Base-by-base conservation (phyloP, 768 basidiomycete genomes). In the Termitomyces sp. region DNA sequence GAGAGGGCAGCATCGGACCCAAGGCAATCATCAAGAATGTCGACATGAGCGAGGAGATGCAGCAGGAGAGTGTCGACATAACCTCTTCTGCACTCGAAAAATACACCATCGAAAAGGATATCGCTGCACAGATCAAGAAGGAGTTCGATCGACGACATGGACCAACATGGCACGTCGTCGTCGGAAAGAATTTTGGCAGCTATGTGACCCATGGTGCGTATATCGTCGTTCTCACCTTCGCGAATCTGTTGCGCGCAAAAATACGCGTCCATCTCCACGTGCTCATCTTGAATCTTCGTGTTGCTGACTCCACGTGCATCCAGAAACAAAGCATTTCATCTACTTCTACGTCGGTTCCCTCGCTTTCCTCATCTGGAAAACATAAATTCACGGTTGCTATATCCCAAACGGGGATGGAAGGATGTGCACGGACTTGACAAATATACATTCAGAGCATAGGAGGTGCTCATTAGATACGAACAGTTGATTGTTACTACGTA, bases 281-380 rank as follows among this genome's bases (percentile, higher is more conserved):
- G 53, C 26, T 32, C 38, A 49, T 40, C 10, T 43, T 40, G 50
- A 45, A 30, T 59, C 43, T 64, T 40, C 32, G 46, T 53, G 28
- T 35, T 58, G 44, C 54, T 60, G 16, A 58, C 54, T 51, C 51
- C 28, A 36, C 53, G 32, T 59, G 35, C 58, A 24, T 56, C 32
- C 73, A 97, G 94, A 98, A 83, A 96, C 94, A 63, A 95, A 94
- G 73, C 90, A 97, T 71, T 98, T 98, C 77, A 94, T 98, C 77
- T 98, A 98, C 81, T 96, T 96, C 76, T 98, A 96, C 79, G 80
- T 98, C 70, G 94, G 92, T 57, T 77, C 87, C 36, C 86, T 95
- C 66, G 95, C 95, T 60, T 85, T 98, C 75, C 87, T 98, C 72
- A 85, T 94, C 77, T 94, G 92, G 92, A 94, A 92, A 78, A 93